Base-by-base conservation (phyloP, 441 rosid species). In the Populus hybrid region DNA sequence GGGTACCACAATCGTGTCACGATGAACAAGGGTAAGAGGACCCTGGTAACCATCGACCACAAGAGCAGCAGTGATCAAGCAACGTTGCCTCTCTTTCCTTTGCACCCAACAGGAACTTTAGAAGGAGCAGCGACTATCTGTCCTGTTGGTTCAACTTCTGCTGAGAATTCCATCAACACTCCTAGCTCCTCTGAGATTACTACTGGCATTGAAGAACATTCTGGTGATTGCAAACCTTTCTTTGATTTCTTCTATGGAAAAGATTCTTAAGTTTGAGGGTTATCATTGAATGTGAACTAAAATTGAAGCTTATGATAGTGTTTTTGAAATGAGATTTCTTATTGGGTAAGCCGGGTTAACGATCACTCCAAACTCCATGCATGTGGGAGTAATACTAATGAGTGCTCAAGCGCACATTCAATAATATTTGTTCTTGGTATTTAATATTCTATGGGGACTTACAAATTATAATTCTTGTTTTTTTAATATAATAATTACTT, bases 51-150 rank as follows among this genome's bases (percentile, higher is more conserved):
- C 3, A 32, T 12, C 69, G 20, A 61, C 34, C n/a, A 3, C 23
- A 77, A 77, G 77, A 79, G 11, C 14, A 30, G 14, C 6, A 69
- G 12, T 59, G 74, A 69, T 72, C 88, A 73, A 46, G 83, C 86
- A 69, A 92, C 98, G 0, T 75, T 94, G 78, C 81, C 88, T 20
- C 87, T 94, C 28, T 94, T 94, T 34, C 99, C 98, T 21, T 81
- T 93, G 79, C 95, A 92, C 68, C 99, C 98, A 30, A 86, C 87
- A 6, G 87, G 90, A 9, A 53, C 77, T 73, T 67, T 76, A 30
- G 78, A 80, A 34, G 87, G 61, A 36, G 46, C 61, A n/a, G 32
- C 69, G 50, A 42, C 50, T 38, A 40, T 73, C 67, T 46, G 69
- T 57, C 71, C 77, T 57, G 38, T 66, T 24, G 71, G 63, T 50